phyloP scores from a whole-genome alignment of 2,329 filamentous ascomycete genomes.

The Bisporella sp. region DNA sequence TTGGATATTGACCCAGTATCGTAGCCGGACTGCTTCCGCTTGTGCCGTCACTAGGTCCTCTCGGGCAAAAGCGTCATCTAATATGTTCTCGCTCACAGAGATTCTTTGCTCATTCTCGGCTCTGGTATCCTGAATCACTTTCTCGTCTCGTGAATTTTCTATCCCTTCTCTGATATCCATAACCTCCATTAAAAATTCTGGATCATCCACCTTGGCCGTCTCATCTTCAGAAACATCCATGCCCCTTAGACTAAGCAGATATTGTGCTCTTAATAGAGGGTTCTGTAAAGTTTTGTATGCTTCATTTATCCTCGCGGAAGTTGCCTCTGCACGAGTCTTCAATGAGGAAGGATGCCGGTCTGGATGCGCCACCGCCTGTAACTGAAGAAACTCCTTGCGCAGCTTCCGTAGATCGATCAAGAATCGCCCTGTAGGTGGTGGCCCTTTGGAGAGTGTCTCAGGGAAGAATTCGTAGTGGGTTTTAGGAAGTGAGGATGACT shows the following conservation, averaged over 20 bases:
- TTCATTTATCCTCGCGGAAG: conserved; percentile 81
- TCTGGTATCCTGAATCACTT: conserved; percentile 52
- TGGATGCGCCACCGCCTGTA: conserved; percentile 73
- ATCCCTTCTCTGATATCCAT: conserved; percentile 73
- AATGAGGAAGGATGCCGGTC: conserved; percentile 46
- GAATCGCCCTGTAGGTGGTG: conserved; percentile 74
- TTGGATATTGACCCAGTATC: conserved; percentile 87
- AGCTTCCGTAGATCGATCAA: conserved; percentile 62
- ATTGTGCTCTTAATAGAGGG: conserved; percentile 80
- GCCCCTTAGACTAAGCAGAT: conserved; percentile 65
- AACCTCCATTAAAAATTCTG: conserved; percentile 68
- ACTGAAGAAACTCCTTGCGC: conserved; percentile 76
- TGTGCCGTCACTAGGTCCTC: conserved; percentile 63
- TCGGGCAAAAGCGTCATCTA: conserved; percentile 58
- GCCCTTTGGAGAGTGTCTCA: conserved; percentile 64
- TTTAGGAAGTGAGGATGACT: conserved; percentile 15
- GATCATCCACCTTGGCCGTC: conserved; percentile 58
- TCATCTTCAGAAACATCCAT: conserved; percentile 79
- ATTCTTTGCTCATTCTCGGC: conserved; percentile 64
- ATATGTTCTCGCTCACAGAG: conserved; percentile 47
- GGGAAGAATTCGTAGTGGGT: conserved; percentile 91
- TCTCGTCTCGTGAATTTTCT: conserved; percentile 63
- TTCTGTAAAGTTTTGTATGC: conserved; percentile 80
- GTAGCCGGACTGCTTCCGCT: conserved; percentile 65
- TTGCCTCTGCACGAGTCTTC: conserved; percentile 61